Base-by-base conservation (phyloP, 1,139 yeast species). In the Suhomyces yuchorum region DNA sequence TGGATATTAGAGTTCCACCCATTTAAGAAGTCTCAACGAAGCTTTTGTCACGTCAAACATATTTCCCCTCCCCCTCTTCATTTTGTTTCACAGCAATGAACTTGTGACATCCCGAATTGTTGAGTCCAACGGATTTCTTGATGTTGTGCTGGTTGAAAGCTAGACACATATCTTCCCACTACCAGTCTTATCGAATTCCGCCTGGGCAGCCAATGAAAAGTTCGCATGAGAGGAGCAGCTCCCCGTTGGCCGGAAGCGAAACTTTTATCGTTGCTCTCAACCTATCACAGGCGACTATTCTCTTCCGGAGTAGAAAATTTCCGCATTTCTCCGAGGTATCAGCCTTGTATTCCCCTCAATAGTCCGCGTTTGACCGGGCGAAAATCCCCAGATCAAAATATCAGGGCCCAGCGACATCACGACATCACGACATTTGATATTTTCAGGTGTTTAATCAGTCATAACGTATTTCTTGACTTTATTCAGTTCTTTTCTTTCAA, bases 371-470 rank as follows among this genome's bases (percentile, higher is more conserved):
- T 8, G 17, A 12, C 39, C 39, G 39, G 39, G 28, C 17, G 30
- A n/a, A 26, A 11, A 22, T 36, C 39, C 19, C 39, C 39, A 14
- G 39, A 20, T 20, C 39, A 34, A 34, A 18, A 14, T 18, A 20
- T 18, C 37, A 18, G 37, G 37, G 37, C 37, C 37, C 37, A 4
- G 34, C 41, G 41, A 38, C 41, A 40, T 40, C 32, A 41, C 40
- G 44, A 41, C 44, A 41, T 35, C 26, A 20, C 28, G 42, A 39
- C 42, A 39, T 39, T 20, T 14, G 24, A 14, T 23, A 8, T 17
- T 37, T 8, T 5, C 24, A 18, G n/a, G 17, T 19, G 9, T 30
- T 37, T 14, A 20, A 15, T 11, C 17, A 15, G 38, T 28, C 17
- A n/a, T 8, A 34, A 12, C 30, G 14, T 32, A 8, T 17, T 15